A percentile compares a stretch with the other conserved stretches of the same genome.
These are phyloP conservation scores for Arachis hypogaea DNA, from an alignment of 306 rosid genomes.

Conservation along the genomic window DNA sequence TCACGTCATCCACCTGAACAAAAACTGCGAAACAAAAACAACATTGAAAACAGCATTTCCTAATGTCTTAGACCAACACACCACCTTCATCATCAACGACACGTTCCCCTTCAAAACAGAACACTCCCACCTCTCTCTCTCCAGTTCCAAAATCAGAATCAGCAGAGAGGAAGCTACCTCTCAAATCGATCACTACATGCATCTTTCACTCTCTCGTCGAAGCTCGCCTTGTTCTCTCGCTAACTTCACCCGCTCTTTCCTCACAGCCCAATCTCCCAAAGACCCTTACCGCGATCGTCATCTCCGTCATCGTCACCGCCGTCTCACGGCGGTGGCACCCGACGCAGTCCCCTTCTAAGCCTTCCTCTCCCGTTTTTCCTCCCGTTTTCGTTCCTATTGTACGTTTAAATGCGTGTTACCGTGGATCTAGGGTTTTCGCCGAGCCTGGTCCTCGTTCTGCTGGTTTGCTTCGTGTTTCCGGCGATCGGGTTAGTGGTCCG, in stretches of 20 bases:
- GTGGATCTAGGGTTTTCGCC: conserved; percentile 75
- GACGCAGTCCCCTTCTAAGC: not conserved
- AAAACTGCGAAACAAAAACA: not conserved
- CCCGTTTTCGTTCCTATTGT: not conserved
- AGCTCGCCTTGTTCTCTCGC: not conserved
- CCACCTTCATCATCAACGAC: not conserved
- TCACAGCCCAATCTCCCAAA: conserved; percentile 2
- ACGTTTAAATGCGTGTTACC: conserved; percentile 70
- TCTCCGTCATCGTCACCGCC: conserved; percentile 33
- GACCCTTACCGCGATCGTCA: conserved; percentile 40
- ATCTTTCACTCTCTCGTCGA: conserved; percentile 30
- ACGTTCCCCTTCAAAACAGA: not conserved
- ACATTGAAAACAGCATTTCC: no score
- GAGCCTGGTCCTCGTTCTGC: conserved; percentile 45
- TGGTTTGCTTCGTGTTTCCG: conserved; percentile 48
- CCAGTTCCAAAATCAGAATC: not conserved
- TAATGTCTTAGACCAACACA: not conserved
- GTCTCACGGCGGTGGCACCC: conserved; percentile 49
- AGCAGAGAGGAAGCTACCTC: no score
- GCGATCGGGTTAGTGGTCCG: conserved; percentile 50
- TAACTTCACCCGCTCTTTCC: conserved; percentile 20
- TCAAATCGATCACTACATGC: conserved; percentile 31
- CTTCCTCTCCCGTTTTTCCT: not conserved
- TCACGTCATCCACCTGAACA: not conserved
- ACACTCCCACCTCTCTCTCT: not conserved